These are phyloP conservation scores for Penicillium sp. DNA, from an alignment of 2,329 filamentous ascomycete species.

Conservation along the genomic window DNA sequence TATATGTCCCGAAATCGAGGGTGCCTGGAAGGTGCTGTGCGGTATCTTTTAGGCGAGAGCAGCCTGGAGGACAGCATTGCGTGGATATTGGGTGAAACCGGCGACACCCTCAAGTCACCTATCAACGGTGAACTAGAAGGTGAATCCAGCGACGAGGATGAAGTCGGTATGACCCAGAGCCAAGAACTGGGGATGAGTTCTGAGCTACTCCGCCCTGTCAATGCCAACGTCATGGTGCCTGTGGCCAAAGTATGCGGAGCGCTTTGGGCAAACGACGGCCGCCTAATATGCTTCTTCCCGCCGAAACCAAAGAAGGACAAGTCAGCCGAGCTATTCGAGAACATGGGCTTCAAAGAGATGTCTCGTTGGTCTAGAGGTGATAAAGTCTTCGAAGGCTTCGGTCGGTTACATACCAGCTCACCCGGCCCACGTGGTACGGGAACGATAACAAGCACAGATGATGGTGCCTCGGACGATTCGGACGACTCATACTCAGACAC, in stretches of 20 bases:
- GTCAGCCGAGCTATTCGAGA: conserved; percentile 51
- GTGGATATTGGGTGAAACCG: conserved; percentile 58
- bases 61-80: conserved; percentile 58
- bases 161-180: conserved; percentile 49
- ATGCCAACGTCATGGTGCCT: conserved; percentile 65
- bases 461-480: conserved; percentile 48
- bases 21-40: conserved; percentile 62
- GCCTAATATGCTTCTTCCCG: conserved; percentile 59
- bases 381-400: conserved; percentile 64
- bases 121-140: conserved; percentile 51
- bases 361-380: conserved; percentile 49
- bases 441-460: conserved; percentile 43
- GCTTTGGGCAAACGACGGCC: conserved; percentile 57
- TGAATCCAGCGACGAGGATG: conserved; percentile 81
- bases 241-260: conserved; percentile 60
- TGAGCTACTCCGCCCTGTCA: conserved; percentile 54
- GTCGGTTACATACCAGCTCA: conserved; percentile 56
- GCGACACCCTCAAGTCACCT: conserved; percentile 48
- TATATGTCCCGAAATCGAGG: conserved; percentile 55
- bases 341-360: conserved; percentile 50
- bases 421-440: conserved; percentile 46
- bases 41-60: conserved; percentile 61
- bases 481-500: conserved; percentile 61
- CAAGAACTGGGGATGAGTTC: conserved; percentile 51
- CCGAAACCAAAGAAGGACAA: conserved; percentile 53